Conservation (phyloP, 495 filamentous ascomycete genomes). For the Neurospora sp. region DNA sequence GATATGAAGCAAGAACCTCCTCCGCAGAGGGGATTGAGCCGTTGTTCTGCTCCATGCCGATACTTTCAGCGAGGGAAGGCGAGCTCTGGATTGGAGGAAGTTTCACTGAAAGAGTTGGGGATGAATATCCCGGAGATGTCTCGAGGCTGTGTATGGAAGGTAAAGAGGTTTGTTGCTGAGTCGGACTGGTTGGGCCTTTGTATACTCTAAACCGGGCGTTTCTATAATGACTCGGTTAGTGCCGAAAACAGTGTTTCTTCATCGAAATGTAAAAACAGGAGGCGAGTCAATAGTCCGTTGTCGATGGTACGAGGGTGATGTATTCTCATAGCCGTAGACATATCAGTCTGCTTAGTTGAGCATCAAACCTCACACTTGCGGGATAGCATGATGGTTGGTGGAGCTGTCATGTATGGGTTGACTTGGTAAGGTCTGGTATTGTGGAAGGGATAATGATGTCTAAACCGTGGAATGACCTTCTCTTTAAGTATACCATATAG, state of each 20-base stretch:
- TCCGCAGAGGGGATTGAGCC: conserved; percentile 27
- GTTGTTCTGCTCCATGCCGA: conserved; percentile 27
- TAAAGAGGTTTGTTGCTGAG: conserved; percentile 8
- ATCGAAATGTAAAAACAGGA: neutral
- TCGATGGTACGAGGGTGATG: neutral
- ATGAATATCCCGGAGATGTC: conserved; percentile 2
- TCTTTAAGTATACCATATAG: neutral
- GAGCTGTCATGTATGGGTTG: neutral
- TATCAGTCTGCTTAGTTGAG: neutral
- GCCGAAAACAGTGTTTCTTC: neutral
- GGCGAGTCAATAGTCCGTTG: neutral
- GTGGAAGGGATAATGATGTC: neutral
- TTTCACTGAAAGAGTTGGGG: conserved; percentile 15
- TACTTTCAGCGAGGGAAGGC: conserved; percentile 24
- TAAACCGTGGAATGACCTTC: neutral
- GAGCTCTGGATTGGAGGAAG: conserved; percentile 24
- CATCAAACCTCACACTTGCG: neutral
- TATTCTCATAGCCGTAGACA: neutral
- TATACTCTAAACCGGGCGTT: conserved; percentile 27
- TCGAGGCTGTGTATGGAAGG: neutral
- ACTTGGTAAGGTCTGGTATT: neutral
- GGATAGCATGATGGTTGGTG: neutral
- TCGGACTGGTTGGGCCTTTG: conserved; percentile 13
- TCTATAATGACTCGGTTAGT: conserved; percentile 8
- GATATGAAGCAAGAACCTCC: conserved; percentile 42